A percentile compares a stretch with the other conserved stretches of the same genome.
These are phyloP conservation scores for Colletotrichum sp. DNA, from an alignment of 2,329 filamentous ascomycete genomes.

Conservation along the genomic window DNA sequence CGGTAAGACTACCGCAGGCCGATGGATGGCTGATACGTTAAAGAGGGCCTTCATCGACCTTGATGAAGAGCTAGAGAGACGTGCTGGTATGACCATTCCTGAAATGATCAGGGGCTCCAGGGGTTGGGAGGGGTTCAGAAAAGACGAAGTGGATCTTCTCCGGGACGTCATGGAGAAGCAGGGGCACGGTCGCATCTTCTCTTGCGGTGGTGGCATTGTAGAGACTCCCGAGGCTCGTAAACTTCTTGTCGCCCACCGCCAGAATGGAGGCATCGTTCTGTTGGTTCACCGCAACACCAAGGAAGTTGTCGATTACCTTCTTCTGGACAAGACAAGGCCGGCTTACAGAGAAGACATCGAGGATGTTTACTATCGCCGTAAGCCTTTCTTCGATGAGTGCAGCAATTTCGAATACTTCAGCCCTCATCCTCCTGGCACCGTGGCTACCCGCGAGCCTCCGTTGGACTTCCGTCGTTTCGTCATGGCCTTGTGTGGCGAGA, in stretches of 20 bases:
- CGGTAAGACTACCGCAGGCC: conserved; percentile 92
- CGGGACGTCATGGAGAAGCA: conserved; percentile 77
- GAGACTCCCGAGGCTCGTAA: conserved; percentile 83
- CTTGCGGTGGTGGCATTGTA: conserved; percentile 92
- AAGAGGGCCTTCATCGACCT: conserved; percentile 84
- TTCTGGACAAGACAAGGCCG: conserved; percentile 86
- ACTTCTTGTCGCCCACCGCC: conserved; percentile 75
- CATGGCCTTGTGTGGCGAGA: conserved; percentile 44
- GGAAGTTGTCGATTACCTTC: conserved; percentile 86
- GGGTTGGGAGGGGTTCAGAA: conserved; percentile 90
- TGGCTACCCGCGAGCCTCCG: conserved; percentile 7
- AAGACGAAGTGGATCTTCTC: conserved; percentile 77
- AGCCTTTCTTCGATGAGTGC: conserved; percentile 89
- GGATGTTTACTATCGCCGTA: conserved; percentile 86
- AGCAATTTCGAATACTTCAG: conserved; percentile 95
- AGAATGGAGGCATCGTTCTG: conserved; percentile 81
- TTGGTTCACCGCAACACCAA: conserved; percentile 88
- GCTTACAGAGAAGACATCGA: conserved; percentile 94
- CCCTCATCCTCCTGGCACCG: conserved; percentile 54
- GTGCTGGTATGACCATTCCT: conserved; percentile 78
- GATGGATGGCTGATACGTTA: conserved; percentile 80
- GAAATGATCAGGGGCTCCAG: conserved; percentile 75
- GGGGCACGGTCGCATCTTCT: conserved; percentile 80
- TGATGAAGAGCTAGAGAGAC: conserved; percentile 83
- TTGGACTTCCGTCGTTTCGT: conserved; percentile 75